A percentile compares a stretch with the other conserved stretches of the same genome.
These are phyloP conservation scores for Alternaria gaisen DNA, from an alignment of 2,329 filamentous ascomycete genomes.

Conservation along the genomic window DNA sequence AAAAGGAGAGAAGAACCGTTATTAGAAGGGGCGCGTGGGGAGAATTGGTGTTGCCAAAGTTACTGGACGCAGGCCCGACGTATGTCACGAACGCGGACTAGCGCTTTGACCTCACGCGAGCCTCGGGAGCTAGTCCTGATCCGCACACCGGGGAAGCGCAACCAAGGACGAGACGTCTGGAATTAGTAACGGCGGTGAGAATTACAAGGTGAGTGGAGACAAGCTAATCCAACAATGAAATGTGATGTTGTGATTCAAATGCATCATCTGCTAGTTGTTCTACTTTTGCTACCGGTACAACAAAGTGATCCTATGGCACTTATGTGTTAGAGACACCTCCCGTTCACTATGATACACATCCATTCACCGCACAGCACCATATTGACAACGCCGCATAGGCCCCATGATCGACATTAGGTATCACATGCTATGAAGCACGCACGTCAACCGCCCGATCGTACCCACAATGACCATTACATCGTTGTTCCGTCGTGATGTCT, in stretches of 20 bases:
- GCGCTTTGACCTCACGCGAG: slow-evolving; percentile 26
- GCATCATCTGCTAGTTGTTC: background rate
- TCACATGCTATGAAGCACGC: background rate
- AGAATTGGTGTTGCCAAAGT: slow-evolving; percentile 27
- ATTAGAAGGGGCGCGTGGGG: slow-evolving; percentile 12
- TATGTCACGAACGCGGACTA: slow-evolving; percentile 33
- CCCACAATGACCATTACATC: background rate
- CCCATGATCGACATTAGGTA: slow-evolving; percentile 1
- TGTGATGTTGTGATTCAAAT: background rate
- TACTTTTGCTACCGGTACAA: background rate
- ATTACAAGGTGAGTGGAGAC: background rate
- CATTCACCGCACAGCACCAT: slow-evolving; percentile 18
- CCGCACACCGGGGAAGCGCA: slow-evolving; percentile 18
- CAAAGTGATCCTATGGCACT: slow-evolving; percentile 5
- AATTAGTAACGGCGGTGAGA: slow-evolving; percentile 12
- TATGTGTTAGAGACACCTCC: slow-evolving; percentile 8
- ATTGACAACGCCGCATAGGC: background rate
- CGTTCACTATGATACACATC: slow-evolving; percentile 15
- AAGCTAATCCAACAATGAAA: background rate
- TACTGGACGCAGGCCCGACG: slow-evolving; percentile 20
- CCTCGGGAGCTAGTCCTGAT: slow-evolving; percentile 15
- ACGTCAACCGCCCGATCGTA: background rate
- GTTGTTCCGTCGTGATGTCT: background rate
- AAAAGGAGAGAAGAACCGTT: slow-evolving; percentile 32
- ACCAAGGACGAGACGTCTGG: slow-evolving; percentile 2